Percentiles rank a stretch among this genome's conserved stretches.
These are phyloP conservation scores for Penicillium sp. DNA, from an alignment of 2,329 filamentous ascomycete species.

Conservation along the genomic window DNA sequence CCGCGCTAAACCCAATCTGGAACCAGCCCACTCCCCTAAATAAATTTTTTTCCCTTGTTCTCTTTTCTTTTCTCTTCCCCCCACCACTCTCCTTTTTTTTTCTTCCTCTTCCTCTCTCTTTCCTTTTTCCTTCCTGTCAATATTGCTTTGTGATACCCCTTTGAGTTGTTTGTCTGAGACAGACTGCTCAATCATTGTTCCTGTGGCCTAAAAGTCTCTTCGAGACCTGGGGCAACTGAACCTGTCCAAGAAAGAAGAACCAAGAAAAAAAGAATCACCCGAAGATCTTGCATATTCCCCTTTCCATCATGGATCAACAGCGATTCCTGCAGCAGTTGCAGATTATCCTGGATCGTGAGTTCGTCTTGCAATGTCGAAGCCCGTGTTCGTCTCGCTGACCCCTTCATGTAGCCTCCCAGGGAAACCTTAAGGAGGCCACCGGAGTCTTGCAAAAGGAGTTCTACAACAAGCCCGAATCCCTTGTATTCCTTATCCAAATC, in stretches of 20 bases:
- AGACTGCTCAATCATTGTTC: conserved; percentile 29
- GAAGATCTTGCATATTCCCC: conserved; percentile 4
- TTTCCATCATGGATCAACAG: conserved; percentile 67
- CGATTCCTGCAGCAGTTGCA: conserved; percentile 83
- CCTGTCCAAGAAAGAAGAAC: background rate
- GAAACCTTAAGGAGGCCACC: conserved; percentile 85
- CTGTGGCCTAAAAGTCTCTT: conserved; percentile 10
- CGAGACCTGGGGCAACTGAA: conserved; percentile 13
- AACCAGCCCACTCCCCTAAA: conserved; percentile 15
- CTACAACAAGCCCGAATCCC: conserved; percentile 79
- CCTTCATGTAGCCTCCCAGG: conserved; percentile 68
- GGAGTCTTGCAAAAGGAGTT: conserved; percentile 88
- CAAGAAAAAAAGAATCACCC: conserved; percentile 3
- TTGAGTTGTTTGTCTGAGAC: conserved; percentile 31
- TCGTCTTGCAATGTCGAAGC: conserved; percentile 24
- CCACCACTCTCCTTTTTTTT: conserved; percentile 19
- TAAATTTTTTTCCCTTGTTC: conserved; percentile 21
- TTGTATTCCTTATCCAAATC: conserved; percentile 83
- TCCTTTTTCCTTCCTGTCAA: conserved; percentile 15
- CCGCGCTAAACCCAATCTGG: conserved; percentile 20
- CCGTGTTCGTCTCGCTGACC: conserved; percentile 17
- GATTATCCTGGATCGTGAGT: conserved; percentile 80
- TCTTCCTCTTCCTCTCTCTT: conserved; percentile 23
- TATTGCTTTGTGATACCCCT: conserved; percentile 32
- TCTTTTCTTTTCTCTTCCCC: conserved; percentile 14